A percentile compares a stretch with the other conserved stretches of the same genome.
phyloP scores from a whole-genome alignment of 768 basidiomycete species.

The Plicaturopsis crispa region DNA sequence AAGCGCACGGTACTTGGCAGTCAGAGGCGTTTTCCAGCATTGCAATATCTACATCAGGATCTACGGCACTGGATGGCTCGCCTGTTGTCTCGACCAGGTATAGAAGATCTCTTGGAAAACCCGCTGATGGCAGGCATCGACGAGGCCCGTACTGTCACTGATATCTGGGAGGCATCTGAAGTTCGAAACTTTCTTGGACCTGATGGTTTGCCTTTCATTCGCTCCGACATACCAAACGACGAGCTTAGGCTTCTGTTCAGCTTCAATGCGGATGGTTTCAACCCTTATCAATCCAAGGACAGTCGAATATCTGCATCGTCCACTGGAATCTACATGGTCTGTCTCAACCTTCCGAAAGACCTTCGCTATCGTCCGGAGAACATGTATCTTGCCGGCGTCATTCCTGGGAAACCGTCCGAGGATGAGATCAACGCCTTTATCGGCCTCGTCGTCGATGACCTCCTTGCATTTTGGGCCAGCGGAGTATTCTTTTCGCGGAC shows the following conservation, averaged over 20 bases:
- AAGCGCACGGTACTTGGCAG: neutral
- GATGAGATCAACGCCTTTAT: conserved; percentile 28
- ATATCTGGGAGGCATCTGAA: conserved; percentile 15
- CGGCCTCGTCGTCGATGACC: conserved; percentile 24
- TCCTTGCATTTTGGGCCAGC: conserved; percentile 21
- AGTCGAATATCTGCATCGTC: conserved; percentile 6
- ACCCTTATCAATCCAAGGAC: conserved; percentile 6
- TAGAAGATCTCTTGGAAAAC: conserved; percentile 16
- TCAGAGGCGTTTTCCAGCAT: conserved; percentile 5
- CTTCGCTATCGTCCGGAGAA: conserved; percentile 18
- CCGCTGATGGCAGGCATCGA: conserved; percentile 5
- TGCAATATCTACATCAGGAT: conserved; percentile 14
- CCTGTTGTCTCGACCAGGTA: conserved; percentile 16
- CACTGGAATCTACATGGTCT: conserved; percentile 17
- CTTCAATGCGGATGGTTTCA: conserved; percentile 10
- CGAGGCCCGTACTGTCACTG: conserved; percentile 3
- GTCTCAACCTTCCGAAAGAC: conserved; percentile 13
- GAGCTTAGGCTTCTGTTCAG: conserved; percentile 7
- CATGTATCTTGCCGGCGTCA: conserved; percentile 27
- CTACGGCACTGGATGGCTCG: conserved; percentile 18
- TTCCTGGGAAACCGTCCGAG: conserved; percentile 27
- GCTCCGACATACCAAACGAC: too few relatives aligned
- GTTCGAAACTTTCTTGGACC: conserved; percentile 16
- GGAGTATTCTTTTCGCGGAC: conserved; percentile 21
- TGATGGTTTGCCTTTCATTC: conserved; percentile 18